These are phyloP conservation scores for Intubia oerlemansii DNA, from an alignment of 2,329 filamentous ascomycete species.

Conservation along the genomic window DNA sequence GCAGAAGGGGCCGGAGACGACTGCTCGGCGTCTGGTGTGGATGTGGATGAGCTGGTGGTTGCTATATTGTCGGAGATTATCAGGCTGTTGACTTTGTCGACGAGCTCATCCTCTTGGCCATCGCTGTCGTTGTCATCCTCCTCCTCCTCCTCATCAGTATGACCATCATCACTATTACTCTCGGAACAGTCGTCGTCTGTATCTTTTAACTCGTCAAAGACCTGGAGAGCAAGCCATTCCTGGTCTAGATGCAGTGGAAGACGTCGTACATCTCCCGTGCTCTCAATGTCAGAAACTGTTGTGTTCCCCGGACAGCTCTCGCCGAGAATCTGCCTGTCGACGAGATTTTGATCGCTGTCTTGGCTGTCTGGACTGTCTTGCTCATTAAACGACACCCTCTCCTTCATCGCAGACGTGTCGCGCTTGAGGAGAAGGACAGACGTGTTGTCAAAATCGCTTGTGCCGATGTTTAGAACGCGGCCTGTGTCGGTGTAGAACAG, in stretches of 20 bases:
- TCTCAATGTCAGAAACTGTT: too few relatives aligned
- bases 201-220: slow-evolving; percentile 41
- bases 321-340: too few relatives aligned
- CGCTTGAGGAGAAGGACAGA: slow-evolving; percentile 57
- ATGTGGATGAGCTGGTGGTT: too few relatives aligned
- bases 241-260: slow-evolving; percentile 60
- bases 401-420: slow-evolving; percentile 42
- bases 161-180: too few relatives aligned
- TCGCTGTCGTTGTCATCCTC: slow-evolving; percentile 10
- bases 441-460: slow-evolving; percentile 42
- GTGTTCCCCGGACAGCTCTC: too few relatives aligned
- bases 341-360: too few relatives aligned
- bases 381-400: too few relatives aligned
- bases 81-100: too few relatives aligned
- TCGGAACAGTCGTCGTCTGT: slow-evolving; percentile 12
- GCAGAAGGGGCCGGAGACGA: too few relatives aligned
- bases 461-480: slow-evolving; percentile 61
- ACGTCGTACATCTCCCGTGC: too few relatives aligned
- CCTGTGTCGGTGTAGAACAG: slow-evolving; percentile 88
- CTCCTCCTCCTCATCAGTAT: slow-evolving; percentile 17
- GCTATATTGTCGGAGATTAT: too few relatives aligned
- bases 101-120: slow-evolving; percentile 5
- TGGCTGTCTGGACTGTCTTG: too few relatives aligned
- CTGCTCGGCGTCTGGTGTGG: slow-evolving; percentile 8
- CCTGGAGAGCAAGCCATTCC: slow-evolving; percentile 82